phyloP scores from a whole-genome alignment of 768 basidiomycete genomes.

The Multifurca ochricompacta region DNA sequence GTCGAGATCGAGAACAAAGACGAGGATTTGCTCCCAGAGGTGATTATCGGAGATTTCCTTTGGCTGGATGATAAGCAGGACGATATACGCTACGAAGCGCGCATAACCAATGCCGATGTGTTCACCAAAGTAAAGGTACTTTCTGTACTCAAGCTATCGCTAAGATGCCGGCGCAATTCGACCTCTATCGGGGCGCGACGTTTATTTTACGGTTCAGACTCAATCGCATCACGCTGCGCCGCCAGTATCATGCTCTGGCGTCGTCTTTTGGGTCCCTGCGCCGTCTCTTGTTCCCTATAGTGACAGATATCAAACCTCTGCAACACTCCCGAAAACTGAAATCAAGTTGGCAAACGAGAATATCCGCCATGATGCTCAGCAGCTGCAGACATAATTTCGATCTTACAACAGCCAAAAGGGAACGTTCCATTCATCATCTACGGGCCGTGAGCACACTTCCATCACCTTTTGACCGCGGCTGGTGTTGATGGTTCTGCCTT shows the following conservation, averaged over 20 bases:
- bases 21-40: conserved; percentile 11
- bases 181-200: conserved; percentile 28
- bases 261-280: conserved; percentile 34
- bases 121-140: not conserved
- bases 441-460: conserved; percentile 42
- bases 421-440: conserved; percentile 51
- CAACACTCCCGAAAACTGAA: conserved; percentile 14
- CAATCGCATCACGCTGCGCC: conserved; percentile 45
- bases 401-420: conserved; percentile 37
- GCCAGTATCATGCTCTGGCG: conserved; percentile 54
- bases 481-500: not conserved
- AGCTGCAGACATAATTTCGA: conserved; percentile 41
- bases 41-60: conserved; percentile 4
- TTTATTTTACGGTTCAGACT: conserved; percentile 48
- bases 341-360: conserved; percentile 33
- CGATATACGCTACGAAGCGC: conserved; percentile 11
- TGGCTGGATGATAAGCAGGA: conserved; percentile 12
- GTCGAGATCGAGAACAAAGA: conserved; percentile 5
- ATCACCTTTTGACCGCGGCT: not conserved
- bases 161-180: conserved; percentile 40
- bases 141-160: conserved; percentile 39
- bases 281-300: conserved; percentile 44
- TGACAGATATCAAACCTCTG: conserved; percentile 25
- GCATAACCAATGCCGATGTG: not conserved
- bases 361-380: conserved; percentile 39